Percentiles rank a stretch among this genome's conserved stretches.
phyloP scores from a whole-genome alignment of 257 asterid species.

The Eucommia ulmoides region DNA sequence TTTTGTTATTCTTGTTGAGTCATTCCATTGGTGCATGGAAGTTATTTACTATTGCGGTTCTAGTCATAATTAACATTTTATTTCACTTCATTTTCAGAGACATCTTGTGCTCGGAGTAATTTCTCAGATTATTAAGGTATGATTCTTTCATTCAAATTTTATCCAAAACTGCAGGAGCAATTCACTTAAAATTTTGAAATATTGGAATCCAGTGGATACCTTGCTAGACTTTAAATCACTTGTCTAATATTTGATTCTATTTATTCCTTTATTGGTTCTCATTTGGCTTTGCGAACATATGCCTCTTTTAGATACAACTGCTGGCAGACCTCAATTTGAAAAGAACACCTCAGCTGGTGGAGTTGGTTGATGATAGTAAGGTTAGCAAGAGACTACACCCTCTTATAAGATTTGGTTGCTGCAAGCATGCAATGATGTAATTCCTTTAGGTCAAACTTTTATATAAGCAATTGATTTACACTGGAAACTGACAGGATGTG shows the following conservation, averaged over 20 bases:
- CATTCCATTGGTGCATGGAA: too few relatives aligned
- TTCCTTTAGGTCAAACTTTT: too few relatives aligned
- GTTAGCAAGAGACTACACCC: too few relatives aligned
- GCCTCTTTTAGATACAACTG: slow-evolving; percentile 64
- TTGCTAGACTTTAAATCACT: neutral
- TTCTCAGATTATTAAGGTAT: slow-evolving; percentile 96
- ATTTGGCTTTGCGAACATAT: neutral
- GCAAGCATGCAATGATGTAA: too few relatives aligned
- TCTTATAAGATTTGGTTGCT: too few relatives aligned
- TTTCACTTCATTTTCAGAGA: slow-evolving; percentile 44
- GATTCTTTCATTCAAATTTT: slow-evolving; percentile 7
- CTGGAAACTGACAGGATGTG: slow-evolving; percentile 40
- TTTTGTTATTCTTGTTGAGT: too few relatives aligned
- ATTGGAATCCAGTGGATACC: neutral
- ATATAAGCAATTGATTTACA: too few relatives aligned
- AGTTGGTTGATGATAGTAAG: slow-evolving; percentile 85
- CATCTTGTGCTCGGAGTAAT: slow-evolving; percentile 97
- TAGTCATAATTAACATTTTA: neutral
- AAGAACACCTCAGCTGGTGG: slow-evolving; percentile 75
- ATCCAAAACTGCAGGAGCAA: neutral
- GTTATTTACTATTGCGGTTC: neutral
- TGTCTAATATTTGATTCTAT: neutral
- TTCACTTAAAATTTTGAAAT: neutral
- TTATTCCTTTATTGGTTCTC: neutral
- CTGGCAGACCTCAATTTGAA: slow-evolving; percentile 86